Base-by-base conservation (phyloP, 1,284 basidiomycete genomes). In the Somion occarium region DNA sequence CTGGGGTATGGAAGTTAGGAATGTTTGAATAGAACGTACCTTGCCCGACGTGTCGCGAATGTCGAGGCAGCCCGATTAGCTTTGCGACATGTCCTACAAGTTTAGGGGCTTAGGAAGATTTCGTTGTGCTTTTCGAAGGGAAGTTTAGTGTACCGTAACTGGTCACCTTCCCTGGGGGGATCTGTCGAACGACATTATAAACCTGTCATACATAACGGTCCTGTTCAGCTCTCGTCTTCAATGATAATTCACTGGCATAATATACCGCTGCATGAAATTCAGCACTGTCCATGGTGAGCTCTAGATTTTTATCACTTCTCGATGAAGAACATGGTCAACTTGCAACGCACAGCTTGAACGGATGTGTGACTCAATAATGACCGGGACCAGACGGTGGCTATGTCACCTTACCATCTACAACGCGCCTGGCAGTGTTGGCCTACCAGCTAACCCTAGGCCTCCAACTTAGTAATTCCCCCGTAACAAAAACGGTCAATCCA, bases 31-130 rank as follows among this genome's bases (percentile, higher is more conserved):
- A 11, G 13, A 11, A 58, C 74, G 53, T 56, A 89, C 91, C 85
- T 79, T 92, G 88, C 1, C 91, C 91, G 30, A 93, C 91, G 61
- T 91, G 90, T 54, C 91, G 75, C 1, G 91, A 83, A 69, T 93
- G 82, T 19, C 74, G 76, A 0, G 91, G 91, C 80, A 89, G 91
- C 15, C 89, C 89, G 41, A 91, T 78, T 18, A 93, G 71, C 61
- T 86, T 91, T 7, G 91, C 90, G 46, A 93, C 80, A 63, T 93
- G 89, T 0, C 90, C 90, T 88, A 59, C 30, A 27, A 13, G 25
- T 23, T 27, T 26, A 53, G 50, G 42, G 46, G 3, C n/a, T 25
- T 22, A 5, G 39, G 45, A 37, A 20, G 34, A 23, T 34, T 24
- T 12, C 20, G 2, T 26, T 45, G n/a, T 12, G 15, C 46, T 19